A percentile compares a stretch with the other conserved stretches of the same genome.
phyloP scores from a whole-genome alignment of 805 yeast species.

The Barnettozyma californica region DNA sequence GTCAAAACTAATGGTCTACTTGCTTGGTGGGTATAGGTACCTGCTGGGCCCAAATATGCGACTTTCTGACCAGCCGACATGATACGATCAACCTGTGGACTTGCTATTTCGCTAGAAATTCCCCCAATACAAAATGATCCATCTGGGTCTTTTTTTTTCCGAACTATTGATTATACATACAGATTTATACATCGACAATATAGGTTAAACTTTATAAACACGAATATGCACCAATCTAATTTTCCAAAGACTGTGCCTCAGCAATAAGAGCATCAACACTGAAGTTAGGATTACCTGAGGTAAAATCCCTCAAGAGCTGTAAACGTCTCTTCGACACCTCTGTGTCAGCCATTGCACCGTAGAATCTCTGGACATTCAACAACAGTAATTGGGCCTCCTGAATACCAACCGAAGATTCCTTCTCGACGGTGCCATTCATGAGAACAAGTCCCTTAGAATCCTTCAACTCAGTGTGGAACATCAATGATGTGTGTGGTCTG shows the following conservation, averaged over 20 bases:
- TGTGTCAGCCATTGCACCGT: conserved; percentile 55
- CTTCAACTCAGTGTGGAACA: conserved; percentile 76
- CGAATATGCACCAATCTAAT: conserved; percentile 5
- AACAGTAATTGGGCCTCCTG: conserved; percentile 77
- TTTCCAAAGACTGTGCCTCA: conserved; percentile 70
- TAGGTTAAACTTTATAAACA: not conserved
- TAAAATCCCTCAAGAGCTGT: conserved; percentile 60
- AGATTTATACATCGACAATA: too few species aligned
- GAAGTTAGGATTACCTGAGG: conserved; percentile 62
- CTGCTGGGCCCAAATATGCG: conserved; percentile 83
- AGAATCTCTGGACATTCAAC: conserved; percentile 74
- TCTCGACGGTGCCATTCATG: conserved; percentile 83
- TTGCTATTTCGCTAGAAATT: not conserved
- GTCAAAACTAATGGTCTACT: not conserved
- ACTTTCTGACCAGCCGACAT: conserved; percentile 32
- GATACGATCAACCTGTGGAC: not conserved
- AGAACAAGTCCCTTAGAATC: conserved; percentile 58
- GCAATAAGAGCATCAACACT: conserved; percentile 60
- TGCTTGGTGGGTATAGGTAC: conserved; percentile 90
- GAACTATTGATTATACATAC: not conserved
- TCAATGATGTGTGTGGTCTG: conserved; percentile 88
- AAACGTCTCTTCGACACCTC: conserved; percentile 44
- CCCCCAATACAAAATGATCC: not conserved
- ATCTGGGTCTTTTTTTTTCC: not conserved
- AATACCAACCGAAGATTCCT: conserved; percentile 57